phyloP scores from a whole-genome alignment of 768 basidiomycete genomes.

The Cyclocybe cylindracea region DNA sequence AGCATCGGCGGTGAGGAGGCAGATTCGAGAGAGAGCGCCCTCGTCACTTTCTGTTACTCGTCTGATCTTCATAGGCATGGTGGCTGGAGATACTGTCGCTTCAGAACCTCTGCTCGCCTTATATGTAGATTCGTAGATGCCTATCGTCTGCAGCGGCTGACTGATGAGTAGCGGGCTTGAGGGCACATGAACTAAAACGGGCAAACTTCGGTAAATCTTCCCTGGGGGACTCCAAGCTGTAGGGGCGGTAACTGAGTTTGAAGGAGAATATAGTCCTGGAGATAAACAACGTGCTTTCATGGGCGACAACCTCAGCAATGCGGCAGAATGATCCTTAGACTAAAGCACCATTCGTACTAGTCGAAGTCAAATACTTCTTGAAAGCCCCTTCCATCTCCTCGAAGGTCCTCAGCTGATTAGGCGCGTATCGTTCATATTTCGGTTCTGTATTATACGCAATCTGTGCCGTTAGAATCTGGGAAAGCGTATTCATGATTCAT shows the following conservation, averaged over 20 bases:
- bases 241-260: too few relatives aligned
- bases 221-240: too few relatives aligned
- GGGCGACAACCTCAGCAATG: too few relatives aligned
- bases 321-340: not conserved
- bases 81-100: too few relatives aligned
- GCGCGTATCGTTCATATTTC: constrained; percentile 55
- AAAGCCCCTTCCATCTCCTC: constrained; percentile 9
- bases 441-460: constrained; percentile 56
- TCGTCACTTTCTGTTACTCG: constrained; percentile 55
- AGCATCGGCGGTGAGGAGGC: constrained; percentile 60
- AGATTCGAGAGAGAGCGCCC: constrained; percentile 64
- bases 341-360: not conserved
- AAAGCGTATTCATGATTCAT: not conserved
- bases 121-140: too few relatives aligned
- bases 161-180: too few relatives aligned
- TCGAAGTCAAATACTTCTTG: not conserved
- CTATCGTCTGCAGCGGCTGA: too few relatives aligned
- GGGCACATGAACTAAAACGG: too few relatives aligned
- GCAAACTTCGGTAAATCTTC: too few relatives aligned
- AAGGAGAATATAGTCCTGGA: too few relatives aligned
- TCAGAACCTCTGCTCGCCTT: too few relatives aligned
- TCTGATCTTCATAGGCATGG: constrained; percentile 54
- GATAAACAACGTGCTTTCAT: too few relatives aligned
- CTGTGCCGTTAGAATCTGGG: constrained; percentile 62
- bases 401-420: constrained; percentile 15